phyloP scores from a whole-genome alignment of 1,139 yeast species.

The Saccharomycopsis hybrid region DNA sequence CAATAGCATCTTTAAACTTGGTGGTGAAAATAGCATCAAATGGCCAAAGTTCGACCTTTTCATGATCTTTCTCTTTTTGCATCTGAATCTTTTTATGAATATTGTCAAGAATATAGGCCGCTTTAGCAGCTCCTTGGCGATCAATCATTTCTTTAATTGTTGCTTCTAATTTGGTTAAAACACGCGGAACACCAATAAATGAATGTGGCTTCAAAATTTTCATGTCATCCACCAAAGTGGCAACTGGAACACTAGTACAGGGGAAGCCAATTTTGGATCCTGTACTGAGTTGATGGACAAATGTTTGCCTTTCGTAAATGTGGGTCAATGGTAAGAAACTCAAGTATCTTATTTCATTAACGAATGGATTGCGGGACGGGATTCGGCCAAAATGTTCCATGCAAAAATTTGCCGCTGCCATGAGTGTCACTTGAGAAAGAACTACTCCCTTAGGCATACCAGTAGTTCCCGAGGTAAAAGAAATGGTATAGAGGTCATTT shows the following conservation, averaged over 20 bases:
- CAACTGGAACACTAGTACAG: constrained; percentile 37
- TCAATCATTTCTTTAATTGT: constrained; percentile 34
- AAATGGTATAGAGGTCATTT: constrained; percentile 54
- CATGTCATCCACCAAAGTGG: constrained; percentile 48
- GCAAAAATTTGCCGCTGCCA: constrained; percentile 40
- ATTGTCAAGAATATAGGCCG: too few species aligned
- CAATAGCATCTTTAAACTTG: constrained; percentile 49
- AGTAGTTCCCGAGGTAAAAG: constrained; percentile 76
- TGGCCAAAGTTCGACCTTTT: constrained; percentile 22
- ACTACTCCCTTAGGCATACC: constrained; percentile 72
- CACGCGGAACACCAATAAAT: constrained; percentile 58
- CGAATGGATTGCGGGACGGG: constrained; percentile 4
- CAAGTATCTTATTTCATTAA: constrained; percentile 18
- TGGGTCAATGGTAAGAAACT: constrained; percentile 66
- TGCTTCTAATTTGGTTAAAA: constrained; percentile 56
- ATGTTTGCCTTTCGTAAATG: constrained; percentile 47
- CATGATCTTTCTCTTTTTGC: too few species aligned
- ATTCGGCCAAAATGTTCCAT: constrained; percentile 12
- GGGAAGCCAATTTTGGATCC: constrained; percentile 41
- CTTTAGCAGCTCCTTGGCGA: too few species aligned
- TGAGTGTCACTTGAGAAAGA: constrained; percentile 46
- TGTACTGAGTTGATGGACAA: constrained; percentile 26
- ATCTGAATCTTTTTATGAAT: too few species aligned
- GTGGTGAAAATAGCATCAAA: constrained; percentile 46
- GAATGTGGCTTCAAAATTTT: constrained; percentile 46